phyloP scores from a whole-genome alignment of 352 stramenopile species.

The Phytophthora fragariaefolia region DNA sequence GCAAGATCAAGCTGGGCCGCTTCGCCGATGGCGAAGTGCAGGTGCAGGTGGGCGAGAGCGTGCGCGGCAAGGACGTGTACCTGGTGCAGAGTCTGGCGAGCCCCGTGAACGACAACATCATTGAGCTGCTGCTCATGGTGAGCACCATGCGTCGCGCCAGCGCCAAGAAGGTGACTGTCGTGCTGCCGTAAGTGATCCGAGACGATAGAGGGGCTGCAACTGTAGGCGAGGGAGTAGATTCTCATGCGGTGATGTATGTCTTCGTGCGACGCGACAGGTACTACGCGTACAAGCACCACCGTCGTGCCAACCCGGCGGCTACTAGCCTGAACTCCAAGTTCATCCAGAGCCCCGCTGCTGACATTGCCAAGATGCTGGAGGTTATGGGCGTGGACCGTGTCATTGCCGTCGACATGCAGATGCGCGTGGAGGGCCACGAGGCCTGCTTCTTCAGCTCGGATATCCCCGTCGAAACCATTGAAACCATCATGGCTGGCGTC shows the following conservation, averaged over 20 bases:
- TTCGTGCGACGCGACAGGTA: constrained; percentile 50
- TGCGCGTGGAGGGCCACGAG: constrained; percentile 89
- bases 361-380: constrained; percentile 94
- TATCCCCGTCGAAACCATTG: constrained; percentile 93
- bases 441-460: constrained; percentile 93
- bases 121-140: constrained; percentile 95
- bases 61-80: constrained; percentile 95
- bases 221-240: constrained; percentile 6
- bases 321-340: constrained; percentile 94
- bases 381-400: constrained; percentile 95
- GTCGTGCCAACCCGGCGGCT: constrained; percentile 81
- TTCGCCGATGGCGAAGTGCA: constrained; percentile 95
- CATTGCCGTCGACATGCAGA: constrained; percentile 93
- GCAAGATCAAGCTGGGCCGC: constrained; percentile 87
- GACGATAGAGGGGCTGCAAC: neutral
- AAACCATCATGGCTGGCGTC: constrained; percentile 91
- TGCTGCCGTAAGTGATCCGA: constrained; percentile 85
- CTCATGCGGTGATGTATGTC: no score
- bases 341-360: constrained; percentile 86
- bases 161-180: constrained; percentile 94
- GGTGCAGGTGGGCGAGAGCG: constrained; percentile 92
- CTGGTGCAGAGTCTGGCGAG: constrained; percentile 92
- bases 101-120: constrained; percentile 95
- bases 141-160: constrained; percentile 93
- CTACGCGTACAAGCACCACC: constrained; percentile 95